Conservation (phyloP, 176 grass and related monocot species). For the Bothriochloa decipiens region DNA sequence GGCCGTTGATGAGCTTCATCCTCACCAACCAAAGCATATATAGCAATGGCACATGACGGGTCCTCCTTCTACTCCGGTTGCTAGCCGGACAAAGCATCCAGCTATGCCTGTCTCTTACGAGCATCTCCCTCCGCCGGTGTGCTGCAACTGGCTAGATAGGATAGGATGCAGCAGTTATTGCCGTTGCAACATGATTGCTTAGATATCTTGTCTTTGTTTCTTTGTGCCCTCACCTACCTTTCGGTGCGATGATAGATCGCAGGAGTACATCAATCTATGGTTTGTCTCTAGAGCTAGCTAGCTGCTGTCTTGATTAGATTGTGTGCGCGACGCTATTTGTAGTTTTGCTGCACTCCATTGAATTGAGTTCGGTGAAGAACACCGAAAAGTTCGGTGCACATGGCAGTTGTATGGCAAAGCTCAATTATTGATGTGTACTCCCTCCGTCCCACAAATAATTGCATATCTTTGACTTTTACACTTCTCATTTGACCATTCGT, state of each 20-base stretch:
- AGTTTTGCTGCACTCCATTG: not conserved
- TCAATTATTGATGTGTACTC: not conserved
- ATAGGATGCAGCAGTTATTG: not conserved
- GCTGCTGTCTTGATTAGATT: not conserved
- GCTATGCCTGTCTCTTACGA: not conserved
- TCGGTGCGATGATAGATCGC: not conserved
- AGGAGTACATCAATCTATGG: not conserved
- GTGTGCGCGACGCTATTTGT: not conserved
- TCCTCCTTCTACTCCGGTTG: not conserved
- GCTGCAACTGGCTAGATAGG: too few relatives aligned
- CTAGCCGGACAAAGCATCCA: not conserved
- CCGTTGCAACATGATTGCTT: slow-evolving; percentile 19
- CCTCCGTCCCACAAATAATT: too few relatives aligned
- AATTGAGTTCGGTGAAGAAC: slow-evolving; percentile 1
- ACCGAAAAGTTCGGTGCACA: not conserved
- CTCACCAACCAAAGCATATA: not conserved
- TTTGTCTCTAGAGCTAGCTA: not conserved
- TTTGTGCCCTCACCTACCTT: not conserved
- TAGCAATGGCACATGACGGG: slow-evolving; percentile 11
- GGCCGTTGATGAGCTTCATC: not conserved
- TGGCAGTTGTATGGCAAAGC: not conserved
- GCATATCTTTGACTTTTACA: too few relatives aligned
- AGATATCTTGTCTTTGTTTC: not conserved
- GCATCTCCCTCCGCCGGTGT: not conserved
- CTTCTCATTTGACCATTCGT: too few relatives aligned